phyloP scores from a whole-genome alignment of 2,329 filamentous ascomycete species.

The Penicillium polonicum region DNA sequence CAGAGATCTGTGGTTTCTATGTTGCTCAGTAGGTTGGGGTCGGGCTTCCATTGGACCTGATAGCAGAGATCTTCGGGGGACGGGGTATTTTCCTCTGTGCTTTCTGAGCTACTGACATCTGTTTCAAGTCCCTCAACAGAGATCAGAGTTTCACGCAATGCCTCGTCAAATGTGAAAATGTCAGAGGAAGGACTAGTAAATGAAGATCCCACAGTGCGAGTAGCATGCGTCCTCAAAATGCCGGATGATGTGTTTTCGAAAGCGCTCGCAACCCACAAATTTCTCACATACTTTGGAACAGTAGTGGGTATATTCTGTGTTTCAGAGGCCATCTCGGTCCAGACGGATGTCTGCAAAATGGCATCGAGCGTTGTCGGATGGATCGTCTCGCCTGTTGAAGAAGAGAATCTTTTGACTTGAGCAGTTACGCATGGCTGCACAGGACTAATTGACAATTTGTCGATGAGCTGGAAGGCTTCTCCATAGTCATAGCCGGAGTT shows the following conservation, averaged over 20 bases:
- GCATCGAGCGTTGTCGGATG: constrained; percentile 14
- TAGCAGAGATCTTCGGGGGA: neutral
- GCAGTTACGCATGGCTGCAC: neutral
- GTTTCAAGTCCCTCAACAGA: neutral
- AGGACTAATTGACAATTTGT: neutral
- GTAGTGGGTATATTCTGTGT: neutral
- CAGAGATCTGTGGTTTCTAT: neutral
- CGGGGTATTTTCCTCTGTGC: neutral
- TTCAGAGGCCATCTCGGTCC: neutral
- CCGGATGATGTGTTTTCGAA: neutral
- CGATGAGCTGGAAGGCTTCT: neutral
- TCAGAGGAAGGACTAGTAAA: neutral
- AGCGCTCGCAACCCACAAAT: neutral
- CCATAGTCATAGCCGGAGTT: constrained; percentile 3
- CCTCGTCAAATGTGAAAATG: neutral
- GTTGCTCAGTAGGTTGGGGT: constrained; percentile 2
- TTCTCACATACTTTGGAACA: neutral
- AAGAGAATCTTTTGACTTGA: neutral
- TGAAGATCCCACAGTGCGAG: neutral
- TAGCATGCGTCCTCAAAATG: neutral
- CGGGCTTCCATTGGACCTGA: constrained; percentile 13
- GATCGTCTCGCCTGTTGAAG: constrained; percentile 5
- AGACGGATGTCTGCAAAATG: constrained; percentile 9
- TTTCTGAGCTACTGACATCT: neutral
- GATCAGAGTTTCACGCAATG: neutral